Percentiles rank a stretch among this genome's conserved stretches.
Evolutionary conservation across 164 flowering plant genomes (phyloP).

Genomic region (Platanus orientalis): DNA sequence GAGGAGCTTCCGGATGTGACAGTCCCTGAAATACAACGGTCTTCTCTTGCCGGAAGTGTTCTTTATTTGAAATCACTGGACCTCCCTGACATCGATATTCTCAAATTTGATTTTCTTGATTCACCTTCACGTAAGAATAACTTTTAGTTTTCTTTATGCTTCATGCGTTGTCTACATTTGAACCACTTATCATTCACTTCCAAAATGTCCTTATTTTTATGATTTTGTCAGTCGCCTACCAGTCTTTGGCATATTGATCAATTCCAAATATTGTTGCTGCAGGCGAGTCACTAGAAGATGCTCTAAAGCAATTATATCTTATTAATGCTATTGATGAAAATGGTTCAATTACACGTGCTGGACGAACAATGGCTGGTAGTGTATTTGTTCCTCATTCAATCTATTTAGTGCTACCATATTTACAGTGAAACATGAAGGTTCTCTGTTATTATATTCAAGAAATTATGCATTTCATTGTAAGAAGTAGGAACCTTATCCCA

Average conservation of each 20-base stretch:
- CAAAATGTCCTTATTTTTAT: background rate
- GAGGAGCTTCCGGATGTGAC: slow-evolving; percentile 84
- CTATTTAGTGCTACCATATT: background rate
- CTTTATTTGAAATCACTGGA: slow-evolving; percentile 92
- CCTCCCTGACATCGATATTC: slow-evolving; percentile 85
- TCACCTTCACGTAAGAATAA: slow-evolving; percentile 74
- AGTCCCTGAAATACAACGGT: slow-evolving; percentile 87
- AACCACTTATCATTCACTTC: background rate
- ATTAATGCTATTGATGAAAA: slow-evolving; percentile 93
- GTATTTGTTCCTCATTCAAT: background rate
- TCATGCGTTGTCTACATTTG: background rate
- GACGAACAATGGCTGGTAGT: slow-evolving; percentile 84
- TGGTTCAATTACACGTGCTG: slow-evolving; percentile 74
- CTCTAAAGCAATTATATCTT: slow-evolving; percentile 84
- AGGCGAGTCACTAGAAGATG: slow-evolving; percentile 86
- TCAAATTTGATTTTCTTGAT: slow-evolving; percentile 93
- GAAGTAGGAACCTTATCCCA: no score
- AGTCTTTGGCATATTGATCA: slow-evolving; percentile 1
- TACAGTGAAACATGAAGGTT: background rate
- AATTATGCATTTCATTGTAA: background rate
- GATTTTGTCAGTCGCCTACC: background rate
- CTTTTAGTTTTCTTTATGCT: slow-evolving; percentile 3
- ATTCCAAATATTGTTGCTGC: slow-evolving; percentile 26
- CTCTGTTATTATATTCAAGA: background rate
- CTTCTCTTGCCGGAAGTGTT: slow-evolving; percentile 95